Evolutionary conservation across 257 asterid genomes (phyloP), one percentile per base, ranked within the genome.

Genomic region (Solanum lignicaule): DNA sequence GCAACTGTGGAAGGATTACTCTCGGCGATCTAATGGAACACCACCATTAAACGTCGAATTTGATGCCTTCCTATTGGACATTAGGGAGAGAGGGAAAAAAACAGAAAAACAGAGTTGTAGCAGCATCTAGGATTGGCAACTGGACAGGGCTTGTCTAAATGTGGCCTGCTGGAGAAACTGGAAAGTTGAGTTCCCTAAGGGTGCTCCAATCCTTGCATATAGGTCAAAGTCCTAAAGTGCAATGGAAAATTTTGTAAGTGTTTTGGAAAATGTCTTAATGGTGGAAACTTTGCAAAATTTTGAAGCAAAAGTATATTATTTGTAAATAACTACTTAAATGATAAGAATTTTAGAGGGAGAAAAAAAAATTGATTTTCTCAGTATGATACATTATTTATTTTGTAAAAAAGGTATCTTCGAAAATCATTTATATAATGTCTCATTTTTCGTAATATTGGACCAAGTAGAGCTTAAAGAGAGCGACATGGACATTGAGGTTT

Each of bases 1-100:
- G 98, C 43, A 94, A 94, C 90, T 93, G 96, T 79, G 99, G 98
- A 39, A 96, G 96, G 91, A 96, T 96, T 86, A 93, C 97, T 32
- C 97, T 96, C 39, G 93, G 94, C 1, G 99, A 95, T 95, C 98
- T 96, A 65, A 92, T 92, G 95, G 96, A 94, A 87, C 41, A 82
- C 43, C 31, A 82, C 31, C 86, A 82, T 20, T 82, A 5, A 82
- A 48, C 43, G 43, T 82, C 65, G 11, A 29, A 82, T 48, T 13
- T 29, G 86, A 27, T 2, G 43, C 20, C 4, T 20, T 46, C 16
- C 14, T 15, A 18, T 29, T 29, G 66, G 43, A 29, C 31, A 5
- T 20, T 31, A 48, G 31, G 43, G 86, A 29, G 66, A 43, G 39
- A 5, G 11, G 5, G 0, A 18, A 48, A 29, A 48, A 4, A 15